Evolutionary conservation across 2,329 filamentous ascomycete species (phyloP), one percentile per base, ranked within the genome.

Genomic region (Penicillium sp.): DNA sequence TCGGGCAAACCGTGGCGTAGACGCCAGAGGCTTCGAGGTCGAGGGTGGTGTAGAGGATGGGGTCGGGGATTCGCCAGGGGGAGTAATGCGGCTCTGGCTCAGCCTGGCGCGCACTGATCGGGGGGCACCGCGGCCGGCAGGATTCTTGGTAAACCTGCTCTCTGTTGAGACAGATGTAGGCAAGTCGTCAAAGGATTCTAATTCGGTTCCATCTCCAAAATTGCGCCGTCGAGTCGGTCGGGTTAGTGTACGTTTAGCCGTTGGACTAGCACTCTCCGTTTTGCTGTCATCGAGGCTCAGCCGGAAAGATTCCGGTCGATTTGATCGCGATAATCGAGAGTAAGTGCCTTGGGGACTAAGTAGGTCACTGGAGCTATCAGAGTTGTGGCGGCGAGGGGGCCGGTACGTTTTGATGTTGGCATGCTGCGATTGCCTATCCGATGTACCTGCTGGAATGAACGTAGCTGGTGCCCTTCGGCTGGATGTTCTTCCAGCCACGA

Each of bases 171-270:
- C 86, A 16, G 93, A 97, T 0, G 93, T 98, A 1, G 93, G 93
- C 55, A 99, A 79, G 74, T 99, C 95, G 71, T 99, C 95, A 71
- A 99, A 98, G 2, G 84, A 87, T 65, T 98, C 93, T 33, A 99
- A 82, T 74, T 99, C 95, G 58, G 89, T 90, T 16, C 95, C 95
- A 73, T 97, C 91, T 13, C 95, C 95, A 76, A 96, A 99, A 67
- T 90, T 86, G 46, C 87, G 84, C 58, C 82, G 80, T 41, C 86
- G 82, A 35, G 85, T 82, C 3, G 91, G 91, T 71, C 88, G 90
- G 61, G 85, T 93, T 57, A 96, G 77, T 47, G 89, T 87, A 63
- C 89, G 86, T 79, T 88, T 89, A 7, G 82, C 77, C 49, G 82
- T 79, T 53, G 84, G 82, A 50, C 79, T 73, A 29, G 83, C 70